Conservation (phyloP, 306 rosid species). For the Acmispon strigosus region DNA sequence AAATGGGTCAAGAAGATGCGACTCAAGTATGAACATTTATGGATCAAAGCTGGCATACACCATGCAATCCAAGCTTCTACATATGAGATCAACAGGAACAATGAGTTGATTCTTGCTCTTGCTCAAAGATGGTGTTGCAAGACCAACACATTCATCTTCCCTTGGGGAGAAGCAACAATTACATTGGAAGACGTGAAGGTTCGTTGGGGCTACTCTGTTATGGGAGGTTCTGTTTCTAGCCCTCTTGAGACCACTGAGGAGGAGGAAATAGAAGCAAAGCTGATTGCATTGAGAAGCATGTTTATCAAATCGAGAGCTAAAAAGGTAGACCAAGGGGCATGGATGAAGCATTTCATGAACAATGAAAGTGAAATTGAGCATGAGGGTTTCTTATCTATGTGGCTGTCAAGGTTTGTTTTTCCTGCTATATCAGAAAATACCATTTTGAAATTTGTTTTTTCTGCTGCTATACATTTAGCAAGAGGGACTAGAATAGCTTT, state of each 20-base stretch:
- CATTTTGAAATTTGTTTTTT: conserved; percentile 20
- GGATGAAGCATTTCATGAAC: conserved; percentile 33
- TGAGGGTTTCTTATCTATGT: conserved; percentile 35
- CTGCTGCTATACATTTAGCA: conserved; percentile 37
- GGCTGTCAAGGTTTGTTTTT: conserved; percentile 54
- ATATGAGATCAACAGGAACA: background rate
- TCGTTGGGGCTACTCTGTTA: conserved; percentile 32
- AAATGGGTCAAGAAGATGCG: conserved; percentile 25
- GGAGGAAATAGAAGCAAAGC: background rate
- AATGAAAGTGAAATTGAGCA: conserved; percentile 33
- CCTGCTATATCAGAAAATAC: background rate
- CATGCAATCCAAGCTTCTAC: conserved; percentile 47
- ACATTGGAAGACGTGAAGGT: conserved; percentile 44
- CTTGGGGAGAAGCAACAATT: conserved; percentile 53
- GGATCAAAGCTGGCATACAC: conserved; percentile 38
- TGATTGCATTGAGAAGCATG: background rate
- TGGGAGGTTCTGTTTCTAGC: conserved; percentile 22
- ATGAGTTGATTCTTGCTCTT: conserved; percentile 31
- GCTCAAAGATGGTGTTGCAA: conserved; percentile 32
- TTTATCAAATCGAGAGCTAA: background rate
- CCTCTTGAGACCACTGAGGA: conserved; percentile 13
- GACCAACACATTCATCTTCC: conserved; percentile 42
- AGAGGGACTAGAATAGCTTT: conserved; percentile 44
- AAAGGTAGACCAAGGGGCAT: too few relatives aligned
- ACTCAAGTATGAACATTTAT: conserved; percentile 8